Evolutionary conservation across 495 filamentous ascomycete species (phyloP).

Genomic region (Neurospora sp.): DNA sequence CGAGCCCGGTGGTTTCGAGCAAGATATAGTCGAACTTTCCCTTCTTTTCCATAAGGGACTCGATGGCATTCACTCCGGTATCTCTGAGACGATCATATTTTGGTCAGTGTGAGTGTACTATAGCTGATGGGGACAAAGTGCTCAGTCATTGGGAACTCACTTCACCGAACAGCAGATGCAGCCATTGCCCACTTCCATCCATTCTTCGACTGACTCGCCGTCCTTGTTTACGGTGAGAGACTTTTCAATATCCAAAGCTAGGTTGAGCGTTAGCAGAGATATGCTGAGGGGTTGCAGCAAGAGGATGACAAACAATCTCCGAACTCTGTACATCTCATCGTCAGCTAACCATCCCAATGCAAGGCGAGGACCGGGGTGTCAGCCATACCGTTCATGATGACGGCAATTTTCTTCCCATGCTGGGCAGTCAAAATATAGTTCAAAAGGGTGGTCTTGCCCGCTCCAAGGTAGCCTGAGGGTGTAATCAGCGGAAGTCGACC

Average conservation of each 20-base stretch:
- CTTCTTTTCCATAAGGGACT: slow-evolving; percentile 89
- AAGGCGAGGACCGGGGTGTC: not conserved
- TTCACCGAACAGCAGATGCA: slow-evolving; percentile 99
- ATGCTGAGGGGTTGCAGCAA: not conserved
- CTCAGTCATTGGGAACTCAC: slow-evolving; percentile 31
- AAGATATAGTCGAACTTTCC: slow-evolving; percentile 97
- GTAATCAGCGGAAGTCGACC: slow-evolving; percentile 6
- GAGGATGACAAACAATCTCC: slow-evolving; percentile 64
- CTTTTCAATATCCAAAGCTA: slow-evolving; percentile 90
- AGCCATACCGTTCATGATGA: slow-evolving; percentile 81
- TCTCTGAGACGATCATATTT: slow-evolving; percentile 45
- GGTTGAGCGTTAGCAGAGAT: slow-evolving; percentile 12
- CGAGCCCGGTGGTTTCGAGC: slow-evolving; percentile 90
- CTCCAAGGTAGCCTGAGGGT: slow-evolving; percentile 65
- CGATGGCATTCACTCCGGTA: slow-evolving; percentile 83
- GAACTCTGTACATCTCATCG: slow-evolving; percentile 52
- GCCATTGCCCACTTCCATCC: slow-evolving; percentile 92
- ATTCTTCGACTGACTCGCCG: slow-evolving; percentile 81
- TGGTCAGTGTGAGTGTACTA: not conserved
- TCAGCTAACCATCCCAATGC: not conserved
- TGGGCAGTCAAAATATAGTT: slow-evolving; percentile 91
- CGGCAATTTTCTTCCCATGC: slow-evolving; percentile 94
- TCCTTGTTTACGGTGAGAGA: slow-evolving; percentile 78
- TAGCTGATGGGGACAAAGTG: not conserved
- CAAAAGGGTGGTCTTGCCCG: slow-evolving; percentile 89